phyloP scores from a whole-genome alignment of 1,284 basidiomycete species.

The Calocybe gambosa region DNA sequence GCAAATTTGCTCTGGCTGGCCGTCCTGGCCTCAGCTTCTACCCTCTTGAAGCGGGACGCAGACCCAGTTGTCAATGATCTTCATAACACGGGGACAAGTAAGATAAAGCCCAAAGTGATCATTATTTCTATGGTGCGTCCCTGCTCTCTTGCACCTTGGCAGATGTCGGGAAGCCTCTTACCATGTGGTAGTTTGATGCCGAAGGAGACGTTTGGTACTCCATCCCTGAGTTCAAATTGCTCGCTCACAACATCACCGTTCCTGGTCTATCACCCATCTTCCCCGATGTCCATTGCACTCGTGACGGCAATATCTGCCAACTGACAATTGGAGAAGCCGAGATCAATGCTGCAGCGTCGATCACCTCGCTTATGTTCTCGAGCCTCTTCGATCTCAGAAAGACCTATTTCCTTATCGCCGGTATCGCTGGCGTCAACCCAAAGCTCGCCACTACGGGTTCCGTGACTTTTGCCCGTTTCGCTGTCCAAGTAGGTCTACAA shows the following conservation, averaged over 20 bases:
- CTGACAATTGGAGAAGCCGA: slow-evolving; percentile 11
- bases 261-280: slow-evolving; percentile 11
- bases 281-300: slow-evolving; percentile 9
- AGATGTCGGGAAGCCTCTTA: not conserved
- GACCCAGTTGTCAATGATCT: not conserved
- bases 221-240: slow-evolving; percentile 12
- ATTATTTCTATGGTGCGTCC: slow-evolving; percentile 13
- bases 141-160: not conserved
- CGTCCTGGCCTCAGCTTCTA: slow-evolving; percentile 5
- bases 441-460: slow-evolving; percentile 9
- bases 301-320: slow-evolving; percentile 9
- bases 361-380: slow-evolving; percentile 9
- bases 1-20: slow-evolving; percentile 9
- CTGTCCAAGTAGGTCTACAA: slow-evolving; percentile 12
- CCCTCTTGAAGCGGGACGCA: not conserved
- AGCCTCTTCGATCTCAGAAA: slow-evolving; percentile 5
- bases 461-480: slow-evolving; percentile 11
- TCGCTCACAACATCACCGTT: slow-evolving; percentile 11
- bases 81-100: not conserved
- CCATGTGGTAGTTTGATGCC: slow-evolving; percentile 4
- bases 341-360: slow-evolving; percentile 11
- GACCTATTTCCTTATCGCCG: slow-evolving; percentile 12
- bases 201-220: slow-evolving; percentile 12
- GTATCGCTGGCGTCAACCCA: slow-evolving; percentile 11
- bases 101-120: slow-evolving; percentile 8